Conservation (phyloP, 805 yeast genomes). For the Scheffersomyces coipomensis region DNA sequence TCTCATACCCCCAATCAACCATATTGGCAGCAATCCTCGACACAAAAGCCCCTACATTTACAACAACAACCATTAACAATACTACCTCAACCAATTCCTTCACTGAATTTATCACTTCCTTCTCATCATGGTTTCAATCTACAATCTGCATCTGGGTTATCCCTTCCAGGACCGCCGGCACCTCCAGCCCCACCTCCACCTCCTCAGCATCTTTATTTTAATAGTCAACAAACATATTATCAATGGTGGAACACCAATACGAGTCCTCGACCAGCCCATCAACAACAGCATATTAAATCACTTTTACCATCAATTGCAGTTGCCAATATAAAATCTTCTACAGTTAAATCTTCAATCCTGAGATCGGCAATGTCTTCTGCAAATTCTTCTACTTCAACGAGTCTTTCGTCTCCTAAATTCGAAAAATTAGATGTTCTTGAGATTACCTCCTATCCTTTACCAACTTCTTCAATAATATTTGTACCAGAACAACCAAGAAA, state of each 20-base stretch:
- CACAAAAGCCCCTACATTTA: constrained; percentile 1
- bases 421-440: too few species aligned
- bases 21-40: constrained; percentile 4
- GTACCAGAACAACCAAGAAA: background rate
- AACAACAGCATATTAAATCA: too few species aligned
- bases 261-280: background rate
- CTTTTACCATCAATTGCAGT: too few species aligned
- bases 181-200: constrained; percentile 4
- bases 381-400: too few species aligned
- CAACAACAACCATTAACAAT: constrained; percentile 1
- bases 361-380: too few species aligned
- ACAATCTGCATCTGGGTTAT: background rate
- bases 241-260: background rate
- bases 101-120: constrained; percentile 1
- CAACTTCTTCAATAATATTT: too few species aligned
- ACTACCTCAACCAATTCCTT: constrained; percentile 4
- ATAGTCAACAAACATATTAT: background rate
- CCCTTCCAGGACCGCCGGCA: background rate
- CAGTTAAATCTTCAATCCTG: too few species aligned
- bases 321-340: too few species aligned
- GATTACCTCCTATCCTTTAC: too few species aligned
- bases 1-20: constrained; percentile 1
- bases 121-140: background rate
- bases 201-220: background rate
- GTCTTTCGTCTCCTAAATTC: too few species aligned